Percentiles rank a stretch among this genome's conserved stretches.
Evolutionary conservation across 176 grass and related monocot species (phyloP).

Genomic region (Lolium multiflorum): DNA sequence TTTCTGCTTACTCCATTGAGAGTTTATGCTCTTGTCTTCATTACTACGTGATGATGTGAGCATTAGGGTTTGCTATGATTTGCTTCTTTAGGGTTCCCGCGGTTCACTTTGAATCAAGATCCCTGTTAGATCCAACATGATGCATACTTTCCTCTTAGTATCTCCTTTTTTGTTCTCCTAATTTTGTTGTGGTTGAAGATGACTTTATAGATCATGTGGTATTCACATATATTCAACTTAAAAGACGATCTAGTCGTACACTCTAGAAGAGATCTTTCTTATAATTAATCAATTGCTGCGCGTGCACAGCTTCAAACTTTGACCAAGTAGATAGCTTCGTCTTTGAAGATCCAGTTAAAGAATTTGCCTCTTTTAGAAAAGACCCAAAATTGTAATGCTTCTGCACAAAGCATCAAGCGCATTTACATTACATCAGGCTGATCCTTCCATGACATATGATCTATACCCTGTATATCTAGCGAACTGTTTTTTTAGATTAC

Average conservation of each 20-base stretch:
- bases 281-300: constrained; percentile 47
- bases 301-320: constrained; percentile 39
- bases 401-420: constrained; percentile 17
- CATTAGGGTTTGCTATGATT: constrained; percentile 49
- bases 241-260: constrained; percentile 36
- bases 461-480: constrained; percentile 7
- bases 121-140: constrained; percentile 1
- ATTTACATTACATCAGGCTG: constrained; percentile 25
- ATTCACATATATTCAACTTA: constrained; percentile 39
- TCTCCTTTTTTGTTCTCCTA: constrained; percentile 24
- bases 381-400: not conserved
- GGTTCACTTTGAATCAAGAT: constrained; percentile 41
- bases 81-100: constrained; percentile 44
- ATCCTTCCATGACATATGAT: constrained; percentile 29
- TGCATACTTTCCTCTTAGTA: constrained; percentile 3
- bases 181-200: constrained; percentile 35
- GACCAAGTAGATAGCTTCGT: constrained; percentile 37
- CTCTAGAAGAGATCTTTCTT: constrained; percentile 45
- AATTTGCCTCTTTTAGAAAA: constrained; percentile 19
- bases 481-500: not conserved
- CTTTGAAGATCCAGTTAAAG: constrained; percentile 17
- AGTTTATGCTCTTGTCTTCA: constrained; percentile 16
- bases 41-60: constrained; percentile 38
- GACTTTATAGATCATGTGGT: constrained; percentile 49
- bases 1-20: not conserved